Percentiles rank a stretch among this genome's conserved stretches.
Evolutionary conservation across 2,329 filamentous ascomycete species (phyloP).

Genomic region (Taxawa tesnikishii): DNA sequence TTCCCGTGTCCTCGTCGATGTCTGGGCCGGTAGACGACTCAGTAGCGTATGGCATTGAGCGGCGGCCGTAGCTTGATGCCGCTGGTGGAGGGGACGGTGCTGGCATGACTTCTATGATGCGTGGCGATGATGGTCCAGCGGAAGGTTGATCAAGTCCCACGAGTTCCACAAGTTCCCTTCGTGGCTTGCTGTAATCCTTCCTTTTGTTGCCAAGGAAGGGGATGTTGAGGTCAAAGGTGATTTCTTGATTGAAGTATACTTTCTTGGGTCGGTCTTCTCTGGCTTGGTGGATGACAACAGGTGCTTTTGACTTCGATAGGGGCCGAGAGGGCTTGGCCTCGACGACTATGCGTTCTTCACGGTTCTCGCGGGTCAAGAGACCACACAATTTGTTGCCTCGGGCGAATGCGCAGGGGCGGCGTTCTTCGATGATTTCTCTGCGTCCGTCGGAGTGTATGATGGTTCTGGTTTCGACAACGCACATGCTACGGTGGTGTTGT

Average conservation of each 20-base stretch:
- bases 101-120: not conserved
- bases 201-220: not conserved
- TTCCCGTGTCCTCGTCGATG: not conserved
- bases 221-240: not conserved
- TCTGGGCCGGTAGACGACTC: not conserved
- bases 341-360: not conserved
- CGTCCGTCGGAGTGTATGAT: slow-evolving; percentile 14
- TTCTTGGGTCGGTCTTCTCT: not conserved
- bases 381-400: not conserved
- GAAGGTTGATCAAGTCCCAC: not conserved
- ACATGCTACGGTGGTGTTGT: slow-evolving; percentile 16
- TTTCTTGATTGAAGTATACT: not conserved
- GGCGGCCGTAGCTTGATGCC: not conserved
- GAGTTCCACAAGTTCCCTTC: not conserved
- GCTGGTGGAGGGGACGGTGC: not conserved
- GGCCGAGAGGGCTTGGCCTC: not conserved
- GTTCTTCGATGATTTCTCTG: slow-evolving; percentile 9
- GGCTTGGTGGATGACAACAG: slow-evolving; percentile 1
- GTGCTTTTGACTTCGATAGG: not conserved
- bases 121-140: not conserved
- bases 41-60: too few species aligned
- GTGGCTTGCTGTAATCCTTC: not conserved
- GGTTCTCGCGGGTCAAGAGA: not conserved
- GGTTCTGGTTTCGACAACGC: slow-evolving; percentile 16
- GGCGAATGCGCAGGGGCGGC: not conserved